A percentile compares a stretch with the other conserved stretches of the same genome.
Conservation (phyloP, 352 stramenopile genomes). For the Albugo candida region DNA sequence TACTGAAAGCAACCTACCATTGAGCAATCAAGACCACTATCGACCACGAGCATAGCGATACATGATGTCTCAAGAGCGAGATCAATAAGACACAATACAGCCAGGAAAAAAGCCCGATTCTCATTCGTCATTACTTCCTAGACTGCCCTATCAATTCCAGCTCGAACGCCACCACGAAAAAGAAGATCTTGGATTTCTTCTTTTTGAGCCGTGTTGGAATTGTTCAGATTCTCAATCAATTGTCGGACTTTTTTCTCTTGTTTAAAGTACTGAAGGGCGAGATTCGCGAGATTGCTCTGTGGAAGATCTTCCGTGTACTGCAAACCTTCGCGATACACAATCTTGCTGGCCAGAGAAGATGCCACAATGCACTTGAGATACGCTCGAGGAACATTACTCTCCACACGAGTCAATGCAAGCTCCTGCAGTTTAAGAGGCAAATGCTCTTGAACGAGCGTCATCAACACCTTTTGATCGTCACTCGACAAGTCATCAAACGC, state of each 20-base stretch:
- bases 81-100: too few relatives aligned
- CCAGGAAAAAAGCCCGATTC: not conserved
- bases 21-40: too few relatives aligned
- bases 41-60: too few relatives aligned
- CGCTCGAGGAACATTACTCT: slow-evolving; percentile 81
- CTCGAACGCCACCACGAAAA: slow-evolving; percentile 47
- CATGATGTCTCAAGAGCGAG: too few relatives aligned
- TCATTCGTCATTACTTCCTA: slow-evolving; percentile 1
- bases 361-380: slow-evolving; percentile 96
- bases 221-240: slow-evolving; percentile 51
- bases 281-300: slow-evolving; percentile 74
- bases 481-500: slow-evolving; percentile 84
- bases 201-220: slow-evolving; percentile 27
- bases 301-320: slow-evolving; percentile 91
- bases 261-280: slow-evolving; percentile 89
- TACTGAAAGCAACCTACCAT: too few relatives aligned
- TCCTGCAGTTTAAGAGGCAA: slow-evolving; percentile 88
- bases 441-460: slow-evolving; percentile 80
- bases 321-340: slow-evolving; percentile 96
- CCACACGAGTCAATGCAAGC: slow-evolving; percentile 84
- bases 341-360: slow-evolving; percentile 89
- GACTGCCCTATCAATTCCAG: slow-evolving; percentile 27
- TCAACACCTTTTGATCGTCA: slow-evolving; percentile 57
- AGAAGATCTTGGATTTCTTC: slow-evolving; percentile 58
- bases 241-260: slow-evolving; percentile 86